Evolutionary conservation across 2,329 filamentous ascomycete genomes (phyloP).

Genomic region (Cladophialophora carrionii): DNA sequence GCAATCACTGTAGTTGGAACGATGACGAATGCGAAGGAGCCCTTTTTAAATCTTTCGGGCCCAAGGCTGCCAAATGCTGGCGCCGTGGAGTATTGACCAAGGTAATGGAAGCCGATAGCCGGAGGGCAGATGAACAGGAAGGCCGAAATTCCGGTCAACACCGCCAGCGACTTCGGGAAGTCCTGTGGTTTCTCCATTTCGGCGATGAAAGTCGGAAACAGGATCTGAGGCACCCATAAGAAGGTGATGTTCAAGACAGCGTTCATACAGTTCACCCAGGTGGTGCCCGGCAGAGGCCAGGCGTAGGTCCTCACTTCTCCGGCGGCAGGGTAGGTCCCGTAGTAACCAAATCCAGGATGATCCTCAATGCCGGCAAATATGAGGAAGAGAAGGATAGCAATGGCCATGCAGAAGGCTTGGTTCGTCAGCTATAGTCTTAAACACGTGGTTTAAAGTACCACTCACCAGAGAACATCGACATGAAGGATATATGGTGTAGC

Average conservation of each 20-base stretch:
- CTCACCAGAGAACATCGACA: constrained; percentile 53
- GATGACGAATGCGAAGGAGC: constrained; percentile 56
- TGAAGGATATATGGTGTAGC: constrained; percentile 54
- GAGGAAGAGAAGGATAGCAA: constrained; percentile 56
- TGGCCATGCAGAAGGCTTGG: constrained; percentile 52
- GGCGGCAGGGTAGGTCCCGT: constrained; percentile 50
- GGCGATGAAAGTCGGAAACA: constrained; percentile 57
- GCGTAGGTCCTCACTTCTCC: constrained; percentile 54
- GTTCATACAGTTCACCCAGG: constrained; percentile 54
- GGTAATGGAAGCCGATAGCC: constrained; percentile 54
- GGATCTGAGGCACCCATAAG: constrained; percentile 57
- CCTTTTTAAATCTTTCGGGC: constrained; percentile 52
- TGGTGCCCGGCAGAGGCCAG: constrained; percentile 53
- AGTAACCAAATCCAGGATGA: constrained; percentile 52
- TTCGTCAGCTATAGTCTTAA: not conserved
- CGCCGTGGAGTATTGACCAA: constrained; percentile 56
- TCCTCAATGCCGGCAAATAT: constrained; percentile 54
- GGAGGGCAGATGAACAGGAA: constrained; percentile 57
- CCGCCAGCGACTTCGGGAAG: constrained; percentile 56
- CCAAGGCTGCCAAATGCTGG: constrained; percentile 56
- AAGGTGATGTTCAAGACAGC: constrained; percentile 56
- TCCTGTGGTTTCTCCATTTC: constrained; percentile 57
- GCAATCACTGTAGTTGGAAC: constrained; percentile 56
- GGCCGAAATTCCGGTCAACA: constrained; percentile 50
- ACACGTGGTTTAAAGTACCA: constrained; percentile 52